Evolutionary conservation across 2,329 filamentous ascomycete genomes (phyloP).

Genomic region (Botrytis aclada): DNA sequence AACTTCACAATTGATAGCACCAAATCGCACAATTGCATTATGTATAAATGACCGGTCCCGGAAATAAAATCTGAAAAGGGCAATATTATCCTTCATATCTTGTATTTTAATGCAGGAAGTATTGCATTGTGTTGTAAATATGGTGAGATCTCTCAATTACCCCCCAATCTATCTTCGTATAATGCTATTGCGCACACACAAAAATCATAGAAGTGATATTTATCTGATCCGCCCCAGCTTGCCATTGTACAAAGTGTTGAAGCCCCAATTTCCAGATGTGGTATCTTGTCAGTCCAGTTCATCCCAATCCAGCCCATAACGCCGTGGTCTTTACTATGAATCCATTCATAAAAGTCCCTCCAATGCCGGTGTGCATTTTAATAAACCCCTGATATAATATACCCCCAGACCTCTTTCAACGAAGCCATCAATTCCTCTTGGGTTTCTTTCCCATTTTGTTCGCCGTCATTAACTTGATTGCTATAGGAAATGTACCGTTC

Average conservation of each 20-base stretch:
- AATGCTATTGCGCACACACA: neutral
- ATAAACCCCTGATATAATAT: neutral
- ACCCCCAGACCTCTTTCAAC: neutral
- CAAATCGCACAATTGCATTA: neutral
- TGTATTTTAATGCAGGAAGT: neutral
- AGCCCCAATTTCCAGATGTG: neutral
- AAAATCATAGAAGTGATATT: neutral
- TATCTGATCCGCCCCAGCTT: neutral
- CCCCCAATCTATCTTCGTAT: neutral
- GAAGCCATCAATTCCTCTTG: neutral
- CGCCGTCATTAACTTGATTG: conserved; percentile 60
- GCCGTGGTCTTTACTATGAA: conserved; percentile 1
- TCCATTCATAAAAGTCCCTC: neutral
- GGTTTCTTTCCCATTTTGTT: conserved; percentile 50
- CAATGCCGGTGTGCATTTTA: neutral
- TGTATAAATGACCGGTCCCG: neutral
- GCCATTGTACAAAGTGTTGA: conserved; percentile 5
- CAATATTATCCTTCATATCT: neutral
- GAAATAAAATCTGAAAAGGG: neutral
- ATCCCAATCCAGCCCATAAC: neutral
- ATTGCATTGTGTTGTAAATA: neutral
- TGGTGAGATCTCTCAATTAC: neutral
- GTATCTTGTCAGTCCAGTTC: neutral
- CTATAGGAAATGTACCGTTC: conserved; percentile 56
- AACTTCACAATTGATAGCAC: neutral